Base-by-base conservation (phyloP, 1,284 basidiomycete species). In the Fereydounia khargensis region DNA sequence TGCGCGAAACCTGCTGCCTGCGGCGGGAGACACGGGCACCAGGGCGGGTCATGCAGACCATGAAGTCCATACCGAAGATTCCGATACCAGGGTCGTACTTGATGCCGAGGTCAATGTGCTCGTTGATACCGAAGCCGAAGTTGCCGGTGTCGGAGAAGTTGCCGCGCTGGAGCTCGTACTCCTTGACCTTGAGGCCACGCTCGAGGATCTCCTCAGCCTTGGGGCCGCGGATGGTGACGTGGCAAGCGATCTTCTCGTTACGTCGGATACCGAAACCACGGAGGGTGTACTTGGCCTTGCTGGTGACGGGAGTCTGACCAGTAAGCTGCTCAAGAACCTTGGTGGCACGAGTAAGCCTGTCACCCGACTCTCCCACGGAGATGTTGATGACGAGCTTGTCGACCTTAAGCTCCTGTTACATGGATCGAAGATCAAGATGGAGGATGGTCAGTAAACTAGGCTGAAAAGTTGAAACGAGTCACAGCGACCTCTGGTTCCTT, bases 311-410 rank as follows among this genome's bases (percentile, higher is more conserved):
- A 50, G 94, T 91, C 83, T 98, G 94, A 77, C 94, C 95, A 70
- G 94, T 98, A 62, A 99, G 87, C 81, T 99, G 95, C 81, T 99
- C 95, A 76, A 99, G 83, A 68, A 98, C 94, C 82, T 98, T 98
- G 79, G 94, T 91, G 56, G 94, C 94, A 82, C 95, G 89, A 68
- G 95, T 99, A 73, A 98, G 83, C 79, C 94, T 86, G 85, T 98
- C 94, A 82, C 94, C 94, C 73, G 92, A 96, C 83, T 97, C 94
- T 79, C 95, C 94, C 74, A 98, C 95, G 74, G 91, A 97, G 81
- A 98, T 98, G 86, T 98, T 98, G 85, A 98, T 91, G 82, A 97
- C 92, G 78, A 98, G 87, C 85, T 98, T 97, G 82, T 96, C 92
- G 78, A 97, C 92, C 74, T 85, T 85, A 73, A 91, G 89, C 82